Evolutionary conservation across 306 rosid species (phyloP).

Genomic region (Cucumis hystrix): DNA sequence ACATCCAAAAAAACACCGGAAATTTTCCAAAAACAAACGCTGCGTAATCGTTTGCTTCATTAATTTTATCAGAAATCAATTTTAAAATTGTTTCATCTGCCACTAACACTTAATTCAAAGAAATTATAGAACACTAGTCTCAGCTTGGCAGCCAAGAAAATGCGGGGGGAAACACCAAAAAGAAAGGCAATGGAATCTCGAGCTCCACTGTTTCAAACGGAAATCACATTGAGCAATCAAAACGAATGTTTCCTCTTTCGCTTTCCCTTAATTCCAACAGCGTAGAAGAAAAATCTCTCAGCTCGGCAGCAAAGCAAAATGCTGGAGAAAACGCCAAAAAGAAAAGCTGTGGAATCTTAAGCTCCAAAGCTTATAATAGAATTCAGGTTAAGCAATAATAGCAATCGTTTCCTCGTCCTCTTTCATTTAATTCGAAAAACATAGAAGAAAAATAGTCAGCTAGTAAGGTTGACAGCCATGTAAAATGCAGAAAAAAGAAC

Average conservation of each 20-base stretch:
- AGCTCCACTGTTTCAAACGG: background rate
- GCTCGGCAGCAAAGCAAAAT: conserved; percentile 6
- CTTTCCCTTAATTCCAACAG: background rate
- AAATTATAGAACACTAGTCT: background rate
- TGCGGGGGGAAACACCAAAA: background rate
- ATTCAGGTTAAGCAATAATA: background rate
- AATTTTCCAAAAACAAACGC: background rate
- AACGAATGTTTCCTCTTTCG: background rate
- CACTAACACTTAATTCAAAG: background rate
- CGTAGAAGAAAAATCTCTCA: background rate
- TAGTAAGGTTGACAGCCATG: background rate
- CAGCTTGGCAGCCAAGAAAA: conserved; percentile 7
- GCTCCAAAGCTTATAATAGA: background rate
- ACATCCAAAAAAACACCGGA: conserved; percentile 4
- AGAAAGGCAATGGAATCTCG: background rate
- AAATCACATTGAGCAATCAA: background rate
- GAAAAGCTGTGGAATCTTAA: background rate
- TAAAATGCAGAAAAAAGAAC: background rate
- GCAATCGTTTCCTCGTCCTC: background rate
- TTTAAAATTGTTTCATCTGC: background rate
- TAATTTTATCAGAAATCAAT: background rate
- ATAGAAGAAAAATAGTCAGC: background rate
- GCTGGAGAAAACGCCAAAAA: background rate
- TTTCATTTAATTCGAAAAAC: background rate
- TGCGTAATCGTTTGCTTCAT: background rate